These are phyloP conservation scores for Hyphodiscus hymeniophilus DNA, from an alignment of 495 filamentous ascomycete genomes.

Conservation along the genomic window DNA sequence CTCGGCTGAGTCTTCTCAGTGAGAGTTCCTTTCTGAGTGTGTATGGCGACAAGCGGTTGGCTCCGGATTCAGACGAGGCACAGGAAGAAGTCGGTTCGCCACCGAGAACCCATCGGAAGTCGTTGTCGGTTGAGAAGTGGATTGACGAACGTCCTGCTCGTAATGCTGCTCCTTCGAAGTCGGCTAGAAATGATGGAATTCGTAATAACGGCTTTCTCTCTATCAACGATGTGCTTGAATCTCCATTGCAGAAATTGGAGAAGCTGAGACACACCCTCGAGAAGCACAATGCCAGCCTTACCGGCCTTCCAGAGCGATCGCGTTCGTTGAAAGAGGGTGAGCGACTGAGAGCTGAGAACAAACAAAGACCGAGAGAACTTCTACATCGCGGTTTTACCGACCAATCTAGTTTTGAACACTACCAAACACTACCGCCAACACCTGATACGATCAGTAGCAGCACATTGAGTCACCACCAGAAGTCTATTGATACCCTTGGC, in stretches of 20 bases:
- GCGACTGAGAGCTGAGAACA: slow-evolving; percentile 5
- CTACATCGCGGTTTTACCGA: slow-evolving; percentile 11
- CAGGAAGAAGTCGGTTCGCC: slow-evolving; percentile 23
- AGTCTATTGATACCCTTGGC: slow-evolving; percentile 28
- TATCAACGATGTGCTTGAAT: slow-evolving; percentile 34
- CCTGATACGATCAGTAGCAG: slow-evolving; percentile 47
- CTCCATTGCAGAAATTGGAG: slow-evolving; percentile 35
- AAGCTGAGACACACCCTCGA: slow-evolving; percentile 23
- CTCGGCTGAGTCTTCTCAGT: slow-evolving; percentile 66
- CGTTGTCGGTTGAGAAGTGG: slow-evolving; percentile 23
- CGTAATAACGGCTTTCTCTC: slow-evolving; percentile 30
- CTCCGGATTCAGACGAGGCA: slow-evolving; percentile 18
- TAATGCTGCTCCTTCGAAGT: slow-evolving; percentile 7
- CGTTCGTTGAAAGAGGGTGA: not conserved
- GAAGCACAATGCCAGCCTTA: slow-evolving; percentile 4
- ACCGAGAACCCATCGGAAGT: slow-evolving; percentile 14
- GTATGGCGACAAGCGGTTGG: slow-evolving; percentile 37
- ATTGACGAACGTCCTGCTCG: slow-evolving; percentile 18
- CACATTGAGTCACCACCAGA: slow-evolving; percentile 33
- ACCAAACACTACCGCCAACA: slow-evolving; percentile 37
- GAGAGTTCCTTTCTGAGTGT: slow-evolving; percentile 71
- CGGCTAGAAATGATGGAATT: slow-evolving; percentile 13
- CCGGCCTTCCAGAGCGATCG: not conserved
- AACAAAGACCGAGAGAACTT: slow-evolving; percentile 6
- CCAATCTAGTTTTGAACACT: slow-evolving; percentile 6